Evolutionary conservation across 139 green algal genomes (phyloP).

Genomic region (Mychonastes homosphaera): DNA sequence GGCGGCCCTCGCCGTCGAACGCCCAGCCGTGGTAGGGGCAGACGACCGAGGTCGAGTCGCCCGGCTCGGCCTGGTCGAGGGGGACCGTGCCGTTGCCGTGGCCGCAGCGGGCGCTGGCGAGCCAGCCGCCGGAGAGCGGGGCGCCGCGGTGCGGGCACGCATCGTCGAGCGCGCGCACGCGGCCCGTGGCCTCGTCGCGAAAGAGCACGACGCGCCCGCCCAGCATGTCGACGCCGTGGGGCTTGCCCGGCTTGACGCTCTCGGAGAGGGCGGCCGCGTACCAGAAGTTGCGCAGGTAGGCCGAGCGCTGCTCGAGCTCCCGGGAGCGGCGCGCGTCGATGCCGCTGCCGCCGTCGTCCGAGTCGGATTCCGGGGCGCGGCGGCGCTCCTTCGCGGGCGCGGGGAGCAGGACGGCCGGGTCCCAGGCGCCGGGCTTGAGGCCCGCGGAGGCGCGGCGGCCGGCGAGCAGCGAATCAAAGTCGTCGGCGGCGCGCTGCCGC

Average conservation of each 20-base stretch:
- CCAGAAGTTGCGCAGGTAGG: constrained; percentile 68
- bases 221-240: constrained; percentile 60
- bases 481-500: too few relatives aligned
- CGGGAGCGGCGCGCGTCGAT: constrained; percentile 14
- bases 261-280: constrained; percentile 52
- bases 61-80: too few relatives aligned
- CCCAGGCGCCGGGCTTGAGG: not conserved
- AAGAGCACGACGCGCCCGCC: constrained; percentile 61
- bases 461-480: too few relatives aligned
- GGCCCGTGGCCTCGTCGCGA: constrained; percentile 30
- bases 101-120: constrained; percentile 35
- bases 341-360: not conserved
- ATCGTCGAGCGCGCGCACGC: constrained; percentile 55
- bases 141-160: constrained; percentile 68
- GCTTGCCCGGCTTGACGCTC: constrained; percentile 37
- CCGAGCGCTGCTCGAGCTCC: constrained; percentile 43
- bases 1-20: constrained; percentile 49
- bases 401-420: not conserved
- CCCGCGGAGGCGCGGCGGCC: not conserved
- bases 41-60: too few relatives aligned
- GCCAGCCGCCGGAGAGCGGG: constrained; percentile 31
- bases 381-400: not conserved
- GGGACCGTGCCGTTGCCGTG: constrained; percentile 18
- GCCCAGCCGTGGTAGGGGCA: constrained; percentile 70
- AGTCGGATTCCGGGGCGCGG: too few relatives aligned